A percentile compares a stretch with the other conserved stretches of the same genome.
These are phyloP conservation scores for Tuber umbilicatum DNA, from an alignment of 495 filamentous ascomycete genomes.

Conservation along the genomic window DNA sequence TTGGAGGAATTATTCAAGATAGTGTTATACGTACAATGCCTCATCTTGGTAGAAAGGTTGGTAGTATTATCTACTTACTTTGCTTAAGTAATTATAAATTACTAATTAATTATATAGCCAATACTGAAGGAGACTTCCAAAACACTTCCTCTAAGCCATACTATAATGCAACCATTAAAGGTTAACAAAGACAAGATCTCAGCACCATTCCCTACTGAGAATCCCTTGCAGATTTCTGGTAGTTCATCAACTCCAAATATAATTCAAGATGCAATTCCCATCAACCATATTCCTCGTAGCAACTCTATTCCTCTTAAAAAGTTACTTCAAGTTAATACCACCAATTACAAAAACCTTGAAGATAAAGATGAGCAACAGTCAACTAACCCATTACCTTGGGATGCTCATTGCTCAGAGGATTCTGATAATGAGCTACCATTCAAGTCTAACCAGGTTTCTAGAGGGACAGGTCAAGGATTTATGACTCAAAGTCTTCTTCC, in stretches of 20 bases:
- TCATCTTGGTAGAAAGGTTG: not conserved
- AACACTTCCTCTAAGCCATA: not conserved
- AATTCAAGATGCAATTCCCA: slow-evolving; percentile 13
- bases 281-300: not conserved
- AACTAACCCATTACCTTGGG: slow-evolving; percentile 11
- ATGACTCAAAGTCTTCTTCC: not conserved
- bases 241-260: slow-evolving; percentile 23
- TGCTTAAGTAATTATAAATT: not conserved
- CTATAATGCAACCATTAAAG: not conserved
- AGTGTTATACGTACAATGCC: not conserved
- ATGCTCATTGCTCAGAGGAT: slow-evolving; percentile 3
- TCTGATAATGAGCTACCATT: not conserved
- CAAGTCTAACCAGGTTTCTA: not conserved
- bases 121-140: not conserved
- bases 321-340: not conserved
- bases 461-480: not conserved
- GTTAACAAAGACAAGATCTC: slow-evolving; percentile 21
- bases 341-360: not conserved
- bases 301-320: not conserved
- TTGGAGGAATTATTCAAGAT: not conserved
- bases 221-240: slow-evolving; percentile 17
- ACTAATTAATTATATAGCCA: not conserved
- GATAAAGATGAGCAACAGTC: too few species aligned
- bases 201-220: slow-evolving; percentile 21
- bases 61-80: not conserved